Evolutionary conservation across 192 early-diverging fungal species (phyloP).

Genomic region (Podila epigama): DNA sequence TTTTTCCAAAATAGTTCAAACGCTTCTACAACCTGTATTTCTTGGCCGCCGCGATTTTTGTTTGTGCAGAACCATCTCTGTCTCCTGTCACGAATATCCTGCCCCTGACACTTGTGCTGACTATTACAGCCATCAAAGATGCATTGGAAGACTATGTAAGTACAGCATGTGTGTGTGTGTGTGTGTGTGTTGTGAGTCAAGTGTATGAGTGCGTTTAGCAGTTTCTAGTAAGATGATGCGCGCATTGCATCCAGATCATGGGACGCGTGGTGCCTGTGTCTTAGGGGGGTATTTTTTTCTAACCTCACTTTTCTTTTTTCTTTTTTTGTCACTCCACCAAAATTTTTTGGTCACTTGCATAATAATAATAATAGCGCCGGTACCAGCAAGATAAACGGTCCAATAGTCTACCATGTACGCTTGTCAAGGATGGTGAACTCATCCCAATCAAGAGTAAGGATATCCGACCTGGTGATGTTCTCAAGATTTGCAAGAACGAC

Average conservation of each 20-base stretch:
- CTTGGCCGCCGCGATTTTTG: constrained; percentile 39
- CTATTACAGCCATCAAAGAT: constrained; percentile 91
- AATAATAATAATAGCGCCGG: constrained; percentile 12
- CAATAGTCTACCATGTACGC: constrained; percentile 29
- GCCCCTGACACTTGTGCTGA: constrained; percentile 78
- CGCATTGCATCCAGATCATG: no score
- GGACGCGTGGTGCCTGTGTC: no score
- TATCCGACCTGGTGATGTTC: constrained; percentile 91
- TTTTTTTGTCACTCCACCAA: constrained; percentile 39
- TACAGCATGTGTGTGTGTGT: constrained; percentile 2
- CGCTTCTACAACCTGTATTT: constrained; percentile 49
- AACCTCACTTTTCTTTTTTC: neutral
- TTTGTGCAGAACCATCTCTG: constrained; percentile 44
- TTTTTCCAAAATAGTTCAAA: constrained; percentile 15
- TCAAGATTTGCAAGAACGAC: constrained; percentile 84
- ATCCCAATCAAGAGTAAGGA: constrained; percentile 70
- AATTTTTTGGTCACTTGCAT: constrained; percentile 28
- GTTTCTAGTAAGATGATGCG: no score
- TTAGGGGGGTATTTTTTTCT: no score
- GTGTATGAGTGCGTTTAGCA: no score
- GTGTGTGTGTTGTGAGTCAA: constrained; percentile 9
- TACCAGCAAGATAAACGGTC: constrained; percentile 44
- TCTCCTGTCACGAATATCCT: constrained; percentile 46
- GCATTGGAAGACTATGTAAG: constrained; percentile 80
- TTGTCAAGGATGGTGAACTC: constrained; percentile 23